Percentiles rank a stretch among this genome's conserved stretches.
Conservation (phyloP, 1,284 basidiomycete species). For the Tilletia caries region DNA sequence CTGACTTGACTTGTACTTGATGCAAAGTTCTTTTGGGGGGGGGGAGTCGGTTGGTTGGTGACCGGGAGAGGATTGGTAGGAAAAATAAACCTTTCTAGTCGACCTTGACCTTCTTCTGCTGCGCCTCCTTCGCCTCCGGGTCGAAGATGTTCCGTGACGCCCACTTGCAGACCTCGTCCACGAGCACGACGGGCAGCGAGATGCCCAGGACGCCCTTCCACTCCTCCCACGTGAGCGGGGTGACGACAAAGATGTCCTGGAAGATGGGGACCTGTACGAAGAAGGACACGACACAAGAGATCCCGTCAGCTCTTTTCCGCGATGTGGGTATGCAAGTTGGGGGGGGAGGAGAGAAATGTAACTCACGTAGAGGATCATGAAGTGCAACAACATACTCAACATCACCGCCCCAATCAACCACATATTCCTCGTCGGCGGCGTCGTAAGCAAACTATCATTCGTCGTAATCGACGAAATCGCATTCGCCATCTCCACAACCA, state of each 20-base stretch:
- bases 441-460: constrained; percentile 81
- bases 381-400: constrained; percentile 84
- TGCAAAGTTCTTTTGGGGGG: too few species aligned
- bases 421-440: constrained; percentile 89
- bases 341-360: too few species aligned
- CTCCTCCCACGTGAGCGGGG: constrained; percentile 82
- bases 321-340: not conserved
- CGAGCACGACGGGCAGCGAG: constrained; percentile 79
- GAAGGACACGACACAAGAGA: constrained; percentile 11
- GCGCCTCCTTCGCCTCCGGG: not conserved
- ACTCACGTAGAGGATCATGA: constrained; percentile 83
- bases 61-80: too few species aligned
- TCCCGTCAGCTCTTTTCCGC: not conserved
- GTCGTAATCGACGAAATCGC: constrained; percentile 98
- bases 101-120: constrained; percentile 16
- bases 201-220: constrained; percentile 92
- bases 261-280: constrained; percentile 39
- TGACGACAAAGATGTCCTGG: constrained; percentile 70
- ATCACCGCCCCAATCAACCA: constrained; percentile 63
- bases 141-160: constrained; percentile 57
- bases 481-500: constrained; percentile 97
- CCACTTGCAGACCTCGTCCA: constrained; percentile 89
- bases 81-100: not conserved
- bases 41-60: too few species aligned
- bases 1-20: too few species aligned